Base-by-base conservation (phyloP, 208 protist species). In the Lotmaria passim region DNA sequence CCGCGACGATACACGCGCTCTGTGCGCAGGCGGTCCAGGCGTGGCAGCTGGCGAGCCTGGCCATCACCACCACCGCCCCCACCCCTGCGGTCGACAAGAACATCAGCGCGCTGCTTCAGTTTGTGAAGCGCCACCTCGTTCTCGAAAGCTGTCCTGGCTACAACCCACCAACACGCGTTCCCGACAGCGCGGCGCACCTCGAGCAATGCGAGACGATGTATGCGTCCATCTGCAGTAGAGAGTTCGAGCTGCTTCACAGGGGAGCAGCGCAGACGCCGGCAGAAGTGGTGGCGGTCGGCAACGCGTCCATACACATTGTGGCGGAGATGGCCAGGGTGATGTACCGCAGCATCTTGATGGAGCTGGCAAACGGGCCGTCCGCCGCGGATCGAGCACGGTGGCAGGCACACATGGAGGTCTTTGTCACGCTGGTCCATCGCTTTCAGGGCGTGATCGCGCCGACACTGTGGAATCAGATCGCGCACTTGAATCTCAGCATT, bases 71-170 rank as follows among this genome's bases (percentile, higher is more conserved):
- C 24, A 69, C 78, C 0, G 51, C 79, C 43, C 62, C 64, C 12
- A 34, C 57, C 14, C 53, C 56, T 2, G 69, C 71, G 0, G n/a
- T 84, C 0, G 79, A 84, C 57, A 81, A 79, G 50, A 79, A 82
- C 67, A 14, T 91, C 23, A 48, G 26, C 1, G 36, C 67, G 5
- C 74, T 90, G 38, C 53, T 78, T 11, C 53, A 65, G 21, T 87
- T 69, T 56, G 55, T 69, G 23, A 62, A 65, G 51, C 75, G 75
- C n/a, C 15, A 71, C 46, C 34, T 53, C 14, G 56, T 47, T 12
- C 17, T 64, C 7, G 41, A 61, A 3, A 28, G 43, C 24, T 33
- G 15, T 12, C 31, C 19, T 1, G 50, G 31, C 33, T 53, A 39
- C 23, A 30, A 33, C 15, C 36, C 30, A 6, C 23, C 34, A 15